Evolutionary conservation across 2,329 filamentous ascomycete species (phyloP), one percentile per base, ranked within the genome.

Genomic region (Alternaria sp.): DNA sequence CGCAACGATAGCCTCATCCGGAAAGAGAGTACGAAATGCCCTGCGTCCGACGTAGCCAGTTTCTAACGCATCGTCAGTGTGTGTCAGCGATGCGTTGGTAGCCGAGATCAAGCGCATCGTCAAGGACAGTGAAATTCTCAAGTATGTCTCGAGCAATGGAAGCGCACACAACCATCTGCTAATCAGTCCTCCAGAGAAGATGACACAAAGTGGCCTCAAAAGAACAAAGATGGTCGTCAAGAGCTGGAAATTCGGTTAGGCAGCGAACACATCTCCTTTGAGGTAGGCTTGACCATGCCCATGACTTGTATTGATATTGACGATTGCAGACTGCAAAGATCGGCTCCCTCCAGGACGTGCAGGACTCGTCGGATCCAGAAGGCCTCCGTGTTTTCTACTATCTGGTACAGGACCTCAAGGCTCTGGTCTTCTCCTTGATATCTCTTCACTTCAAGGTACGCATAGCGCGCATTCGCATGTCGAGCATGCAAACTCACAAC

Each of bases 341-440:
- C 69, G 95, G 95, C 62, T 98, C 95, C 8, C 83, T 99, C 51
- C 94, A 97, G 68, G 95, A 99, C 76, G 95, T 99, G 61, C 96
- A 93, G 51, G 95, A 98, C 76, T 97, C 94, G 3, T 91, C 92
- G 52, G 95, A 99, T 75, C 95, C 95, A 2, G 95, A 99, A 81
- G 95, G 95, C 30, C 87, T 99, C 12, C 89, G 95, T 51, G 95
- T 99, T 3, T 99, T 99, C 81, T 99, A 99, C 84, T 99, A 99
- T 76, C 89, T 99, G 7, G 94, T 98, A 5, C 95, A 99, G 77
- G 95, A 99, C 76, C 83, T 99, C 26, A 99, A 98, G 82, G 95
- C 95, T 0, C 84, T 99, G 38, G 93, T 99, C 3, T 99, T 99
- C 80, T 97, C 94, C 54, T 81, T 99, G 67, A 99, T 98, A 72